phyloP scores from a whole-genome alignment of 75 land plant species.

The Gnetum montanum region DNA sequence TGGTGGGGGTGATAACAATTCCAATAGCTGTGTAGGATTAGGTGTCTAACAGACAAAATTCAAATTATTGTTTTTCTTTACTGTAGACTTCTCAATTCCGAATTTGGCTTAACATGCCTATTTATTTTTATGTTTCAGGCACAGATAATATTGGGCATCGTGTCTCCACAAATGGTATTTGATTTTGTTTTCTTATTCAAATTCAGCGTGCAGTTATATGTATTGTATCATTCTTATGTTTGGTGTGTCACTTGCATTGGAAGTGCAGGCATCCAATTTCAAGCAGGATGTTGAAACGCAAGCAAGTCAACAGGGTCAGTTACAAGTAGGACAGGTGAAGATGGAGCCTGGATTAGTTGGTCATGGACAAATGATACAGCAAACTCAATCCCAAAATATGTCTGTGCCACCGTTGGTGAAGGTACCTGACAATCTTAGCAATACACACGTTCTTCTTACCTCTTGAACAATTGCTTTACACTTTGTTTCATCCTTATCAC shows the following conservation, averaged over 20 bases:
- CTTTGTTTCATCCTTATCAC: constrained; percentile 2
- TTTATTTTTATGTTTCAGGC: constrained; percentile 38
- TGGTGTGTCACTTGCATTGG: too few species aligned
- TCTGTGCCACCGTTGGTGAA: constrained; percentile 1
- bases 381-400: constrained; percentile 2
- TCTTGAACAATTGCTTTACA: neutral
- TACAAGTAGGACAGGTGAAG: constrained; percentile 16
- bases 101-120: too few species aligned
- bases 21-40: too few species aligned
- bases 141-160: constrained; percentile 87
- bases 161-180: constrained; percentile 65
- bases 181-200: neutral
- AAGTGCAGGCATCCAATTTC: too few species aligned
- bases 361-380: constrained; percentile 13
- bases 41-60: too few species aligned
- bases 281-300: too few species aligned
- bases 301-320: constrained; percentile 19
- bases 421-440: constrained; percentile 5
- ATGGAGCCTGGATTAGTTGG: constrained; percentile 17
- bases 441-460: too few species aligned
- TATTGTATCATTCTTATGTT: too few species aligned
- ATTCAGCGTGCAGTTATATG: too few species aligned
- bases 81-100: too few species aligned
- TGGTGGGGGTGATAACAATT: too few species aligned
- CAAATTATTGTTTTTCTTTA: too few species aligned